Evolutionary conservation across 306 rosid genomes (phyloP).

Genomic region (Rosa persica): DNA sequence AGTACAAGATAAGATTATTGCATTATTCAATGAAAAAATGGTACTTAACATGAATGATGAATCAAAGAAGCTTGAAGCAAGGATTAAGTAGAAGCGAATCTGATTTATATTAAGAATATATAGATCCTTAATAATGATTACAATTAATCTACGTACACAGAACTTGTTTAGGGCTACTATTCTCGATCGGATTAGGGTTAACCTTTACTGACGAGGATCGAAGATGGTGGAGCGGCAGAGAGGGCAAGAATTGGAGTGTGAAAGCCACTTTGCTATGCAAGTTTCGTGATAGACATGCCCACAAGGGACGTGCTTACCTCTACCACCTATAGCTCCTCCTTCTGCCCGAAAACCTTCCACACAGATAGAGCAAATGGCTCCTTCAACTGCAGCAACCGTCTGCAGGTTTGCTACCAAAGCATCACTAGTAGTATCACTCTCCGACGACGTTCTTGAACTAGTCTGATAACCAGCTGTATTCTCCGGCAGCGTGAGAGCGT

Average conservation of each 20-base stretch:
- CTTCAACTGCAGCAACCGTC: neutral
- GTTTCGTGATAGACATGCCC: slow-evolving; percentile 63
- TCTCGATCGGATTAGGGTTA: neutral
- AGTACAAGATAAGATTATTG: neutral
- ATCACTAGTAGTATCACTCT: neutral
- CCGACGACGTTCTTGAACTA: neutral
- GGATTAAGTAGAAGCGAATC: neutral
- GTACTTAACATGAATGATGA: too few relatives aligned
- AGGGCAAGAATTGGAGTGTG: slow-evolving; percentile 55
- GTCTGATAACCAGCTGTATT: neutral
- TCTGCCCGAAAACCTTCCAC: slow-evolving; percentile 31
- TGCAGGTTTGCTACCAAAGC: neutral
- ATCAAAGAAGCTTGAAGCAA: neutral
- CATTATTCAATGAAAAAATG: neutral
- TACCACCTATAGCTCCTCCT: neutral
- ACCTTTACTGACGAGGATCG: neutral
- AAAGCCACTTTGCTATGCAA: slow-evolving; percentile 66
- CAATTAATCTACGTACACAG: neutral
- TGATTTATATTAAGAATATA: neutral
- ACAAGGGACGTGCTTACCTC: slow-evolving; percentile 45
- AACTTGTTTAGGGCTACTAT: neutral
- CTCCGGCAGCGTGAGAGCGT: slow-evolving; percentile 15
- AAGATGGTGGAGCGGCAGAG: slow-evolving; percentile 61
- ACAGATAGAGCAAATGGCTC: slow-evolving; percentile 51
- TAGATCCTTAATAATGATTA: neutral